These are phyloP conservation scores for Raddia guianensis DNA, from an alignment of 176 grass and related monocot genomes.

Conservation along the genomic window DNA sequence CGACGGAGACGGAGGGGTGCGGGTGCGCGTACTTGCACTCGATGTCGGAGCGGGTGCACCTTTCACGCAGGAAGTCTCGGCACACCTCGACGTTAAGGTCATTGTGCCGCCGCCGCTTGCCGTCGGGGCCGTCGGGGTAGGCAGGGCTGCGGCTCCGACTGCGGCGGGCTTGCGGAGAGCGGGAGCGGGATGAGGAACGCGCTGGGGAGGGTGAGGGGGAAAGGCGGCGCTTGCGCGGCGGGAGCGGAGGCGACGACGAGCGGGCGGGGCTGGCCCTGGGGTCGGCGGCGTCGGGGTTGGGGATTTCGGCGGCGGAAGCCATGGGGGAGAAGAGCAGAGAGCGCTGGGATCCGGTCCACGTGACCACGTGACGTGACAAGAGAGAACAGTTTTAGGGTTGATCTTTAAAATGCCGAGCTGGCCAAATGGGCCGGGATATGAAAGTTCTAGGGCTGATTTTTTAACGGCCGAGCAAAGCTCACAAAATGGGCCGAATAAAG, in stretches of 20 bases:
- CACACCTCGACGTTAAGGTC: slow-evolving; percentile 55
- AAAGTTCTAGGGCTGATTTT: too few relatives aligned
- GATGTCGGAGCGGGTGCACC: slow-evolving; percentile 54
- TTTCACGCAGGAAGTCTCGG: slow-evolving; percentile 58
- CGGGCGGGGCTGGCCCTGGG: slow-evolving; percentile 1
- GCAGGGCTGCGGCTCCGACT: slow-evolving; percentile 46
- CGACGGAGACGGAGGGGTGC: slow-evolving; percentile 53
- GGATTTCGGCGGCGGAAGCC: slow-evolving; percentile 45
- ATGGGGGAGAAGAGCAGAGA: background rate
- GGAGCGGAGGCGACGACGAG: slow-evolving; percentile 56
- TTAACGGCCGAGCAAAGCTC: too few relatives aligned
- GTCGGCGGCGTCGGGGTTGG: slow-evolving; percentile 33
- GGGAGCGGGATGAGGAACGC: slow-evolving; percentile 45
- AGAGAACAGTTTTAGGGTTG: slow-evolving; percentile 23
- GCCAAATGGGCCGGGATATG: too few relatives aligned
- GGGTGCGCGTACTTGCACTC: slow-evolving; percentile 79
- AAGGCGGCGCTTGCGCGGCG: slow-evolving; percentile 57
- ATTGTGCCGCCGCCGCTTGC: slow-evolving; percentile 57
- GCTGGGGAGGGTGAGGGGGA: slow-evolving; percentile 41
- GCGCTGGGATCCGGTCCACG: too few relatives aligned
- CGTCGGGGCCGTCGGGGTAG: slow-evolving; percentile 37
- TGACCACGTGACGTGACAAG: background rate
- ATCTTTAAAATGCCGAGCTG: background rate
- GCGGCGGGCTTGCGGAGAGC: slow-evolving; percentile 32
- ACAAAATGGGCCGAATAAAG: too few relatives aligned